A percentile compares a stretch with the other conserved stretches of the same genome.
phyloP scores from a whole-genome alignment of 805 yeast species.

The Starmera amethionina region DNA sequence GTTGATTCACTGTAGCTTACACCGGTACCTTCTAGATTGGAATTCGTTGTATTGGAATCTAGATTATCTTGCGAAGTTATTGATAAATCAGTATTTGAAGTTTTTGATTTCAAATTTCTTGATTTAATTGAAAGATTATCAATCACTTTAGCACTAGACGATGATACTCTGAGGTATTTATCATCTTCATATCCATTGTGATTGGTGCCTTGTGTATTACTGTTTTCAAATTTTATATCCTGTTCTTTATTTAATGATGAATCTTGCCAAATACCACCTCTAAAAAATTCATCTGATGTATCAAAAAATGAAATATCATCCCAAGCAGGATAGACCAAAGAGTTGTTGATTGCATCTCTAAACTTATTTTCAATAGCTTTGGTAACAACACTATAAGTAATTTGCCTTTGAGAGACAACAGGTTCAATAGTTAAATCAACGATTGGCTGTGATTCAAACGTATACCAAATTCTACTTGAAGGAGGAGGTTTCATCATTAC shows the following conservation, averaged over 20 bases:
- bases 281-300: slow-evolving; percentile 56
- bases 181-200: too few relatives aligned
- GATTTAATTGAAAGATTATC: too few relatives aligned
- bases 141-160: too few relatives aligned
- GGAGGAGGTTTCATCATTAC: slow-evolving; percentile 82
- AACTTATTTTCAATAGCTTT: slow-evolving; percentile 70
- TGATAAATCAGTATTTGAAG: too few relatives aligned
- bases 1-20: slow-evolving; percentile 2
- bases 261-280: slow-evolving; percentile 92
- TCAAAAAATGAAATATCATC: slow-evolving; percentile 73
- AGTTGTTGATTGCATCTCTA: slow-evolving; percentile 67
- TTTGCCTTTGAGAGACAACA: slow-evolving; percentile 74
- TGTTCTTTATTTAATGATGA: slow-evolving; percentile 2
- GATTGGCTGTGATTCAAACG: slow-evolving; percentile 71
- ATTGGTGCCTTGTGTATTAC: not conserved
- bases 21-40: not conserved
- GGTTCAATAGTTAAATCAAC: slow-evolving; percentile 78
- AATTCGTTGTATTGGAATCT: not conserved
- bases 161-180: too few relatives aligned
- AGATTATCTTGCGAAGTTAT: too few relatives aligned
- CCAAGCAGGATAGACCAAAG: slow-evolving; percentile 79
- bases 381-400: slow-evolving; percentile 71
- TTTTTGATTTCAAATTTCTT: too few relatives aligned
- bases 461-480: slow-evolving; percentile 83
- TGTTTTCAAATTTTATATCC: slow-evolving; percentile 7